Evolutionary conservation across 208 protist genomes (phyloP).

Genomic region (Wallacemonas sp.): DNA sequence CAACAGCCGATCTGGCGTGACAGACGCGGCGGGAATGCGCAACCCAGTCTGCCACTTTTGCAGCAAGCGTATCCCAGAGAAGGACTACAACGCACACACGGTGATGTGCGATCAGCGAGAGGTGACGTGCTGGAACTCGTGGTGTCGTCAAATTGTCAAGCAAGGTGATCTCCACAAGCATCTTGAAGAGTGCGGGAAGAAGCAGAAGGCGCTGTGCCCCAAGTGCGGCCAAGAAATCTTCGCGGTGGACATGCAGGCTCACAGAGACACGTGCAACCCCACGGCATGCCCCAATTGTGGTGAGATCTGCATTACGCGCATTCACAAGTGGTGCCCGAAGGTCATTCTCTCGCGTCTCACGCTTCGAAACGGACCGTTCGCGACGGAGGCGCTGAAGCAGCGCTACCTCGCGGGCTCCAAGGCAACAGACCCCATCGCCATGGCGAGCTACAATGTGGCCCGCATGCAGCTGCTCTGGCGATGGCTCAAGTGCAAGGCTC

Average conservation of each 20-base stretch:
- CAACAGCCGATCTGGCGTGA: background rate
- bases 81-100: conserved; percentile 86
- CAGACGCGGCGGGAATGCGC: conserved; percentile 17
- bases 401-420: conserved; percentile 35
- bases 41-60: conserved; percentile 79
- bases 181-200: conserved; percentile 73
- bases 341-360: conserved; percentile 33
- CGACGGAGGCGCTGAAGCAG: conserved; percentile 43
- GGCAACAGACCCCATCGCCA: conserved; percentile 21
- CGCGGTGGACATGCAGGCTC: conserved; percentile 65
- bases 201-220: conserved; percentile 72
- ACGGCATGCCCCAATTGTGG: conserved; percentile 68
- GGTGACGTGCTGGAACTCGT: conserved; percentile 88
- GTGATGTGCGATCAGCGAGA: conserved; percentile 87
- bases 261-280: conserved; percentile 73
- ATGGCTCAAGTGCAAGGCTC: conserved; percentile 75
- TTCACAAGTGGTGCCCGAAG: conserved; percentile 80
- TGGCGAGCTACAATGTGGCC: conserved; percentile 63
- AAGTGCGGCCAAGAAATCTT: conserved; percentile 77
- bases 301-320: conserved; percentile 83
- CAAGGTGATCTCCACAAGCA: conserved; percentile 74
- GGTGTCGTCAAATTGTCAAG: conserved; percentile 81
- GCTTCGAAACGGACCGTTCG: conserved; percentile 60
- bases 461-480: conserved; percentile 83
- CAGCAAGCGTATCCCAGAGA: conserved; percentile 53